Base-by-base conservation (phyloP, 2,329 filamentous ascomycete species). In the Colletotrichum falcatum region DNA sequence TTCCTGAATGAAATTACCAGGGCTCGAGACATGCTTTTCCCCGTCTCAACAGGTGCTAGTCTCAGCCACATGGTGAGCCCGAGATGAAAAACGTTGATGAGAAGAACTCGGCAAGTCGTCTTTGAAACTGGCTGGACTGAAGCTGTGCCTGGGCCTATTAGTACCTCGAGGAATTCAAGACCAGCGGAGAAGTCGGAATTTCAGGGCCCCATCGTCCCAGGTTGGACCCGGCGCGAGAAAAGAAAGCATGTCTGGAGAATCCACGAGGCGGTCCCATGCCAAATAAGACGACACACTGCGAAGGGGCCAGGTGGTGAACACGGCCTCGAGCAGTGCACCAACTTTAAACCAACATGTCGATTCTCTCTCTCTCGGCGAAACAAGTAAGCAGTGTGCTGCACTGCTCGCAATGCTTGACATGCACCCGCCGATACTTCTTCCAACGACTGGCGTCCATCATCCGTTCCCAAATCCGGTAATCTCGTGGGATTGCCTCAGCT, bases 271-370 rank as follows among this genome's bases (percentile, higher is more conserved):
- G 62, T 61, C 18, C 48, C 53, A 44, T 48, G 44, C 46, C 63
- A 54, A 66, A 70, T 37, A 66, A 59, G 66, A 70, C 66, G 58
- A 61, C 66, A 66, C 20, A 35, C 49, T 42, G 42, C 46, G n/a
- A 56, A 44, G 44, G 51, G 56, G 46, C 55, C 56, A 61, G 42
- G 44, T 61, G 46, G 66, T 59, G 53, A 46, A 51, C 58, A 46
- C 48, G 48, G 44, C 44, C 51, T 28, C 53, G 62, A 51, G 39
- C 55, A 58, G 65, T 20, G 23, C 48, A 28, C 48, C 48, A 70
- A 70, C 66, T 70, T 54, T 72, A 72, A 72, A 70, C 54, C 53
- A 70, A 62, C 62, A 39, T 66, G 59, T 61, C 65, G 59, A 44
- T 61, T 70, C 46, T 54, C 58, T 72, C 58, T n/a, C n/a, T n/a